phyloP scores from a whole-genome alignment of 768 basidiomycete species.

The Cystoderma amianthinum region DNA sequence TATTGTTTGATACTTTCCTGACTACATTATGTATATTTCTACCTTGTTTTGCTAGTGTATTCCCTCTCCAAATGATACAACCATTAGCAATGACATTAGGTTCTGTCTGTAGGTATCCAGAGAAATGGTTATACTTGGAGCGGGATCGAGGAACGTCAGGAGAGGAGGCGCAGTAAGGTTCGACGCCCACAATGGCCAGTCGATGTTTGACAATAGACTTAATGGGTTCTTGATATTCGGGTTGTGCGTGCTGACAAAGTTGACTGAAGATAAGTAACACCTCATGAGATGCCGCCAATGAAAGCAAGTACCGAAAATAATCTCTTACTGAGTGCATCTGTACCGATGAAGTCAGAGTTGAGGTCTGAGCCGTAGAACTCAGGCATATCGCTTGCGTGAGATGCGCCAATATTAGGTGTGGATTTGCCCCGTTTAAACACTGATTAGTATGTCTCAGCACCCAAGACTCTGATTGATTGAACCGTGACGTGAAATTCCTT shows the following conservation, averaged over 20 bases:
- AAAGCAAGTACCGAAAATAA: background rate
- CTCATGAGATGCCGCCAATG: background rate
- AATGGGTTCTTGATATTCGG: too few species aligned
- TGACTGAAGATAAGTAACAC: background rate
- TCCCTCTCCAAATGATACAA: background rate
- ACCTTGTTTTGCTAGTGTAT: too few species aligned
- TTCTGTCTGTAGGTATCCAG: slow-evolving; percentile 12
- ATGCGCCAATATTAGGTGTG: slow-evolving; percentile 13
- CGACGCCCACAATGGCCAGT: slow-evolving; percentile 11
- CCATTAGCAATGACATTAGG: slow-evolving; percentile 8
- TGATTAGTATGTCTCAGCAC: too few species aligned
- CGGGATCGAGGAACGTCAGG: slow-evolving; percentile 11
- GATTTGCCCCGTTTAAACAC: slow-evolving; percentile 14
- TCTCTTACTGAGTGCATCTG: slow-evolving; percentile 2
- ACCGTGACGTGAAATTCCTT: slow-evolving; percentile 18
- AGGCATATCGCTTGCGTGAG: background rate
- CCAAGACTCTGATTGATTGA: background rate
- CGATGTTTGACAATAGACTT: slow-evolving; percentile 10
- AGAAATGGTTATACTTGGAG: slow-evolving; percentile 8
- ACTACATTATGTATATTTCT: too few species aligned
- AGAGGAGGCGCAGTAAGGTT: slow-evolving; percentile 7
- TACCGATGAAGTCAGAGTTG: background rate
- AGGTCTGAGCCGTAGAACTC: slow-evolving; percentile 2
- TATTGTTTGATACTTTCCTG: too few species aligned
- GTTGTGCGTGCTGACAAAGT: slow-evolving; percentile 2